A percentile compares a stretch with the other conserved stretches of the same genome.
These are phyloP conservation scores for Hymenoscyphus fraxineus DNA, from an alignment of 2,329 filamentous ascomycete genomes.

Conservation along the genomic window DNA sequence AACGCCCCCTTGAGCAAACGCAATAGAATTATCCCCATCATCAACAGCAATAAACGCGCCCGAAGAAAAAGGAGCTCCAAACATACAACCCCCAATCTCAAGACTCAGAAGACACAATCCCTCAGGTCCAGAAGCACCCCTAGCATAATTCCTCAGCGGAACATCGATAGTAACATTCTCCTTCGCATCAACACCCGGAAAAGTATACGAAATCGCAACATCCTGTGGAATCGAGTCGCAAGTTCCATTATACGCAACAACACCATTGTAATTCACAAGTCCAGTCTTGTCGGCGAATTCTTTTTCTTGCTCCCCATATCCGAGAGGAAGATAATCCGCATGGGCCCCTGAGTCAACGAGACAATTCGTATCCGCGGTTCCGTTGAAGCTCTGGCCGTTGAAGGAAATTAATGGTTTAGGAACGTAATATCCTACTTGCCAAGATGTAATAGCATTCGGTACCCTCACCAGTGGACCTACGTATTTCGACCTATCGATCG, in stretches of 20 bases:
- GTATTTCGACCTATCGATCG: constrained; percentile 36
- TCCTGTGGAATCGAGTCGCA: constrained; percentile 33
- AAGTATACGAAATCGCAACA: constrained; percentile 29
- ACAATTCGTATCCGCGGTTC: constrained; percentile 21
- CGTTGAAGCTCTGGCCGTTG: constrained; percentile 21
- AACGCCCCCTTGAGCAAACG: constrained; percentile 36
- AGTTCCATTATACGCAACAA: constrained; percentile 1
- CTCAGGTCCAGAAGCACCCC: constrained; percentile 18
- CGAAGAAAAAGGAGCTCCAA: constrained; percentile 35
- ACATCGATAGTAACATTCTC: constrained; percentile 31
- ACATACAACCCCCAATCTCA: constrained; percentile 29
- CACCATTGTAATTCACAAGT: constrained; percentile 29
- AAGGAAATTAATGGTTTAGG: constrained; percentile 27
- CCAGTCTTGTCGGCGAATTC: constrained; percentile 26
- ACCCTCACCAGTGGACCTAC: constrained; percentile 34
- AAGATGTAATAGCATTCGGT: constrained; percentile 10
- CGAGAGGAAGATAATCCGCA: constrained; percentile 28
- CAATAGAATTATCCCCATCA: constrained; percentile 33
- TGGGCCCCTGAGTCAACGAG: constrained; percentile 36
- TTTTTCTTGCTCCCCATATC: constrained; percentile 4
- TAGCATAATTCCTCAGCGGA: constrained; percentile 35
- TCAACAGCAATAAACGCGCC: constrained; percentile 35
- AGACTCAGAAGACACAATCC: constrained; percentile 32
- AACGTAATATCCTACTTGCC: constrained; percentile 25
- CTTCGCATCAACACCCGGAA: constrained; percentile 25